Base-by-base conservation (phyloP, 2,329 filamentous ascomycete species). In the Cladosporium sp. region DNA sequence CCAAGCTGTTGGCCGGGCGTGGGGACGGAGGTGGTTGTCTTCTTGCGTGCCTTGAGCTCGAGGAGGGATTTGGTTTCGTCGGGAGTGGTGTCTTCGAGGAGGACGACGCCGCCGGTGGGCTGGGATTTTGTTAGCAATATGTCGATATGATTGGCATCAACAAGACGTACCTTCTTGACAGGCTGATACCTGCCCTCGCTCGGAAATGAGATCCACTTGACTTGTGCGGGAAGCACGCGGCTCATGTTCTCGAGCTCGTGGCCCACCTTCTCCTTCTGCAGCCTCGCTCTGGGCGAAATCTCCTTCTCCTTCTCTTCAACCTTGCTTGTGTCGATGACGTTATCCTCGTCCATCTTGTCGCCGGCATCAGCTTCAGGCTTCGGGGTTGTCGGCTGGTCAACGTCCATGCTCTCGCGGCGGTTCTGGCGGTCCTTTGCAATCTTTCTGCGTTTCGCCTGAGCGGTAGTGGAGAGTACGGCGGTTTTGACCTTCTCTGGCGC, bases 231-330 rank as follows among this genome's bases (percentile, higher is more conserved):
- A 41, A 98, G 80, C 30, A 98, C 90, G 61, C 93, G 82, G 49
- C 87, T 94, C 89, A 98, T 94, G 76, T 98, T 98, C 66, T 93
- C 88, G 55, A 98, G 80, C 57, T 96, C 90, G 67, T 93, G 96
- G 59, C 93, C 93, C 52, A 95, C 80, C 80, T 95, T 97, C 74
- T 98, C 93, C 79, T 94, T 95, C 13, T 30, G 35, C 30, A 46
- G 41, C 30, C 40, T 47, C 6, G 35, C 49, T 80, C 92, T 95
- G 32, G 77, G 72, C 12, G 84, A 80, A 33, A 75, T 70, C 1
- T 78, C 72, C 45, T 84, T 84, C 38, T 84, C 76, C 59, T 73
- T 72, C 18, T 58, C 61, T 11, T 67, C 65, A 3, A 57, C 32
- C 59, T 72, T 72, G 33, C 56, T 52, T 18, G 66, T 67, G 13